Evolutionary conservation across 139 green algal species (phyloP).

Genomic region (Volvox africanus): DNA sequence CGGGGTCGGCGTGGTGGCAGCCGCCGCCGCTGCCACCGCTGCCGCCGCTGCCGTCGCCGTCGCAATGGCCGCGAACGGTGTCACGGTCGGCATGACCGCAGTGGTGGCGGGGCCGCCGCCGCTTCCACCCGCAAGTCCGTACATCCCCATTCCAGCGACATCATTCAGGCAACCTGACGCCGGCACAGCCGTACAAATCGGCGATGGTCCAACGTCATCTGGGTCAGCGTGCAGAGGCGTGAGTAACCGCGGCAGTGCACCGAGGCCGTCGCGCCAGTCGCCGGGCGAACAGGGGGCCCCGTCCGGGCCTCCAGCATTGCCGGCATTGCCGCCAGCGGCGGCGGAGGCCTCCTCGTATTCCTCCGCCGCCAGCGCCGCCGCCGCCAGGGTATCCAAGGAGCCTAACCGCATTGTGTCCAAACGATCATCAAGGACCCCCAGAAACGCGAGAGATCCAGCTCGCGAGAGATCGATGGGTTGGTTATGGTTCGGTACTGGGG

Average conservation of each 20-base stretch:
- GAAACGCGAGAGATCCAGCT: not conserved
- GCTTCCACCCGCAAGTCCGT: too few species aligned
- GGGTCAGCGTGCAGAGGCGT: not conserved
- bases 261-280: not conserved
- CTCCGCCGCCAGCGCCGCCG: conserved; percentile 24
- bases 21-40: not conserved
- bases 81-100: not conserved
- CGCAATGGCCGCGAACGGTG: conserved; percentile 15
- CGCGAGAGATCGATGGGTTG: not conserved
- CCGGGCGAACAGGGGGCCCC: not conserved
- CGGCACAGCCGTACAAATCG: too few species aligned
- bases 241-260: not conserved
- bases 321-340: not conserved
- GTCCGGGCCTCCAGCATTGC: not conserved
- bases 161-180: too few species aligned
- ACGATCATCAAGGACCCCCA: conserved; percentile 2
- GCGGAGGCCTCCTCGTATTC: not conserved
- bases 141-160: too few species aligned
- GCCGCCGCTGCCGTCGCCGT: not conserved
- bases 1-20: not conserved
- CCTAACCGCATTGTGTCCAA: conserved; percentile 15
- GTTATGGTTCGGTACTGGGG: not conserved
- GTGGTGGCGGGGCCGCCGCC: not conserved
- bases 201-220: too few species aligned
- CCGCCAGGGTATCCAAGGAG: conserved; percentile 39